Evolutionary conservation across 208 protist genomes (phyloP).

Genomic region (Acanthamoeba culbertsoni): DNA sequence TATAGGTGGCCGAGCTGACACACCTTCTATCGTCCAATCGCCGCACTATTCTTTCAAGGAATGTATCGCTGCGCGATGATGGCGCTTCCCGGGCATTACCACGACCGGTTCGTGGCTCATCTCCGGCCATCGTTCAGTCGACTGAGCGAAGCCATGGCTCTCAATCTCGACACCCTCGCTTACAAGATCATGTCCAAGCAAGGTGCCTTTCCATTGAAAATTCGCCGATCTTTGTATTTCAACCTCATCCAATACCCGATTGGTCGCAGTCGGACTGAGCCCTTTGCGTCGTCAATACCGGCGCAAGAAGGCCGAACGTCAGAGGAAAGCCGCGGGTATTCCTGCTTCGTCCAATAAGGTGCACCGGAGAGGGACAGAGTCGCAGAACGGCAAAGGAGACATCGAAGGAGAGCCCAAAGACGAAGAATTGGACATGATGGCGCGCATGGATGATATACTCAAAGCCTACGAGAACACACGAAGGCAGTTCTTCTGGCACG

Average conservation of each 20-base stretch:
- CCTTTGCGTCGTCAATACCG: not conserved
- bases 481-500: not conserved
- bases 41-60: too few species aligned
- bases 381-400: not conserved
- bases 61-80: conserved; percentile 1
- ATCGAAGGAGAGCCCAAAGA: not conserved
- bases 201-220: not conserved
- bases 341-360: not conserved
- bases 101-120: not conserved
- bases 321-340: not conserved
- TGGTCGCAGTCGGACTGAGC: not conserved
- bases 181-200: not conserved
- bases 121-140: not conserved
- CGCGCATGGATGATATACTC: not conserved
- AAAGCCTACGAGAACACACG: not conserved
- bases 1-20: not conserved
- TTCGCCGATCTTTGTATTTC: not conserved
- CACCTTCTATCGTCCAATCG: not conserved
- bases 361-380: not conserved
- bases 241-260: not conserved
- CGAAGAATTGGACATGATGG: not conserved
- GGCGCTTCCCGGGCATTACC: not conserved
- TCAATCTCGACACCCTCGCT: not conserved
- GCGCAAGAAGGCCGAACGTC: not conserved
- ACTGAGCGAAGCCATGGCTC: not conserved